A percentile compares a stretch with the other conserved stretches of the same genome.
Conservation (phyloP, 345 rosid genomes). For the Hibiscus syriacus region DNA sequence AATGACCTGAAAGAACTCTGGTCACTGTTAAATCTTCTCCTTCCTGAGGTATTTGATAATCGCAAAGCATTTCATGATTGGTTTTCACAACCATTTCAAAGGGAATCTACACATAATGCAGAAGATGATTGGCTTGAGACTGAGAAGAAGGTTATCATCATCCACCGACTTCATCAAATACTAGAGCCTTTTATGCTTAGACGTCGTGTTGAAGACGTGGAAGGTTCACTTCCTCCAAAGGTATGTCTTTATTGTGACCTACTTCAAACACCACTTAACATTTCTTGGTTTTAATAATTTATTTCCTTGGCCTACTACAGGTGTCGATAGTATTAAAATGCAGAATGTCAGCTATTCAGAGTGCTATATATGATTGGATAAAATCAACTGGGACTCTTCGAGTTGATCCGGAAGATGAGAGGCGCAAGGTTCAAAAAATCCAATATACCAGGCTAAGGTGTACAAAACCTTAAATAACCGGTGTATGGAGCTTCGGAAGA, state of each 20-base stretch:
- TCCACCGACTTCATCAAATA: slow-evolving; percentile 98
- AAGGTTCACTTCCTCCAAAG: slow-evolving; percentile 99
- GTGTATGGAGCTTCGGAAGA: slow-evolving; percentile 98
- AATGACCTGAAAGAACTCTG: slow-evolving; percentile 99
- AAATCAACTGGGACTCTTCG: slow-evolving; percentile 95
- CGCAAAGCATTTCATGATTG: slow-evolving; percentile 99
- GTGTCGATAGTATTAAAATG: slow-evolving; percentile 86
- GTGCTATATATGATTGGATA: slow-evolving; percentile 98
- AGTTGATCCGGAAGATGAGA: slow-evolving; percentile 95
- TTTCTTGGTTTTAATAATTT: slow-evolving; percentile 22
- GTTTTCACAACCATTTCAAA: slow-evolving; percentile 98
- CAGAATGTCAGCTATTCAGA: slow-evolving; percentile 95
- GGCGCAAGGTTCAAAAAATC: slow-evolving; percentile 67
- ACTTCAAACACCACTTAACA: neutral
- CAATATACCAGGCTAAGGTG: slow-evolving; percentile 68
- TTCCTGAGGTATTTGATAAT: slow-evolving; percentile 99
- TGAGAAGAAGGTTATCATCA: slow-evolving; percentile 96
- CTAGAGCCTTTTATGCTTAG: slow-evolving; percentile 99
- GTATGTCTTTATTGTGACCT: slow-evolving; percentile 29
- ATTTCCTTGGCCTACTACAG: slow-evolving; percentile 35
- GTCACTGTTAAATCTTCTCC: slow-evolving; percentile 96
- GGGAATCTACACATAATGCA: slow-evolving; percentile 71
- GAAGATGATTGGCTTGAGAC: slow-evolving; percentile 99
- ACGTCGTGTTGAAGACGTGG: slow-evolving; percentile 98
- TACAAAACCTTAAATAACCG: slow-evolving; percentile 78